Evolutionary conservation across 2,329 filamentous ascomycete genomes (phyloP).

Genomic region (Trichoderma simmonsii): DNA sequence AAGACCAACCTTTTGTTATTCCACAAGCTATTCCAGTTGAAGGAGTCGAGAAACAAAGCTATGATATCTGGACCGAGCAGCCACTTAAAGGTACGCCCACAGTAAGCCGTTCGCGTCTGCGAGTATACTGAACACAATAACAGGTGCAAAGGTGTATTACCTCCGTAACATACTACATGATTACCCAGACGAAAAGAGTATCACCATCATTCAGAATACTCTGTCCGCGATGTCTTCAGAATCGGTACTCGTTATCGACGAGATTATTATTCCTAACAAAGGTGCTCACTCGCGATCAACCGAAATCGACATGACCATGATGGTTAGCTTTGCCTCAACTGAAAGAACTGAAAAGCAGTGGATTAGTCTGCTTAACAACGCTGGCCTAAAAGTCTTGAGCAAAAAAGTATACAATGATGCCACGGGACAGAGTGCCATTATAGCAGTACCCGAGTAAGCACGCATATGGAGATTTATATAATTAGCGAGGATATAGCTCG

Average conservation of each 20-base stretch:
- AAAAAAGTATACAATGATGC: not conserved
- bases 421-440: not conserved
- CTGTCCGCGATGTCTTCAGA: slow-evolving; percentile 21
- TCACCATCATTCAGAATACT: slow-evolving; percentile 24
- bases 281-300: not conserved
- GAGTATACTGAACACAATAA: not conserved
- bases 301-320: not conserved
- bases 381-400: not conserved
- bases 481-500: not conserved
- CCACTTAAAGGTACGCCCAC: slow-evolving; percentile 24
- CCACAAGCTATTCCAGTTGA: slow-evolving; percentile 21
- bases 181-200: slow-evolving; percentile 25
- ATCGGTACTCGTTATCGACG: slow-evolving; percentile 28
- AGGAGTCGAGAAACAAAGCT: slow-evolving; percentile 26
- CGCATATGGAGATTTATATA: not conserved
- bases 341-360: not conserved
- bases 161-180: slow-evolving; percentile 31
- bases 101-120: not conserved
- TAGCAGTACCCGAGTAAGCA: not conserved
- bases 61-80: slow-evolving; percentile 26
- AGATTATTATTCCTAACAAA: slow-evolving; percentile 24
- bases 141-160: slow-evolving; percentile 28
- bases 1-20: slow-evolving; percentile 25
- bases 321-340: not conserved
- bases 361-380: not conserved